Conservation (phyloP, 2,329 filamentous ascomycete species). For the Fusarium vanettenii region DNA sequence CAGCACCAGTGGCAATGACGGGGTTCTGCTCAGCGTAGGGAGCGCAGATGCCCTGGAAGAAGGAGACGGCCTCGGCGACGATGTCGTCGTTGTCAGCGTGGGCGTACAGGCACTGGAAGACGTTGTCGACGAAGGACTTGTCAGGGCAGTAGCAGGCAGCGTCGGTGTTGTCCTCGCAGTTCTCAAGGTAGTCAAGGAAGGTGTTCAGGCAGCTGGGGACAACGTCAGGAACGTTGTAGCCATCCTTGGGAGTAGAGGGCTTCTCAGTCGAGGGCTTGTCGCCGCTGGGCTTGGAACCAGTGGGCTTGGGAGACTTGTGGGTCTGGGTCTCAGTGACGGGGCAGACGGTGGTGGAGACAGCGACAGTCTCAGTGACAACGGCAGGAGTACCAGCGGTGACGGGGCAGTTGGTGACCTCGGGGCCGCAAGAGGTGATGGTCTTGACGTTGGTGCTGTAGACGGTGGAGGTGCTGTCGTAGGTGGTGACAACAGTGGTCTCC, state of each 20-base stretch:
- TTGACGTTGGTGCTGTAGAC: conserved; percentile 48
- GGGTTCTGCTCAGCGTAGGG: conserved; percentile 80
- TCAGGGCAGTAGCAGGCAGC: conserved; percentile 88
- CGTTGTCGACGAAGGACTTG: conserved; percentile 77
- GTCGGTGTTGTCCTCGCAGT: conserved; percentile 88
- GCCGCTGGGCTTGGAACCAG: conserved; percentile 12
- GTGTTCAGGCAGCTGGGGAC: conserved; percentile 93
- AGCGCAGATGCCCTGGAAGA: conserved; percentile 93
- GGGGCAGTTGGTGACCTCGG: conserved; percentile 60
- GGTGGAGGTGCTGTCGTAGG: conserved; percentile 45
- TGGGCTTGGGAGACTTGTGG: conserved; percentile 30
- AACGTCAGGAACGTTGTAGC: conserved; percentile 64
- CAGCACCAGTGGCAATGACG: conserved; percentile 82
- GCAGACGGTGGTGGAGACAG: conserved; percentile 39
- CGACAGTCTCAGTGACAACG: conserved; percentile 41
- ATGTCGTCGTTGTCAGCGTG: conserved; percentile 76
- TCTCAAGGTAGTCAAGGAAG: conserved; percentile 76
- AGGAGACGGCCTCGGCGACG: conserved; percentile 78
- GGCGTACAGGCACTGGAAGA: conserved; percentile 84
- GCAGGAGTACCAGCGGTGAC: conserved; percentile 45
- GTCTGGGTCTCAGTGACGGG: conserved; percentile 40
- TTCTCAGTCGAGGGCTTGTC: conserved; percentile 17
- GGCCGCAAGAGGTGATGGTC: conserved; percentile 50
- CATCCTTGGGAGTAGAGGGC: conserved; percentile 45
- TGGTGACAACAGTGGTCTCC: conserved; percentile 43